Base-by-base conservation (phyloP, 768 basidiomycete genomes). In the Porpolomopsis calyptriformis region DNA sequence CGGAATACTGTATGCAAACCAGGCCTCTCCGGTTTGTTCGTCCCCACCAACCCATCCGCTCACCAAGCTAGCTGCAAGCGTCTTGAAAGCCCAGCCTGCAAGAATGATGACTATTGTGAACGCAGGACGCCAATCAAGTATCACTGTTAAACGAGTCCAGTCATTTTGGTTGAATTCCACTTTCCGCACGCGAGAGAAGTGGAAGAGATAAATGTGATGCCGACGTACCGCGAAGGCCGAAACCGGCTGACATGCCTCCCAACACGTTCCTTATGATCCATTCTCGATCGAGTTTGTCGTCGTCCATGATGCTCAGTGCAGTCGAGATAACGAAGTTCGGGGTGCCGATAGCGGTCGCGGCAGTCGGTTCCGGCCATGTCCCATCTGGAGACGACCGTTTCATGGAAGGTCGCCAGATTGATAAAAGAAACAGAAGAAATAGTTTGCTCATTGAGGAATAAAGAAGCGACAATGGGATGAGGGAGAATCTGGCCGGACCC, bases 181-280 rank as follows among this genome's bases (percentile, higher is more conserved):
- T n/a, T n/a, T n/a, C n/a, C n/a, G n/a, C n/a, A n/a, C n/a, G n/a
- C n/a, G n/a, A n/a, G n/a, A n/a, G n/a, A n/a, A n/a, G n/a, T n/a
- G n/a, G n/a, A n/a, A n/a, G n/a, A n/a, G n/a, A n/a, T n/a, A n/a
- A n/a, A n/a, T n/a, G n/a, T n/a, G n/a, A n/a, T n/a, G n/a, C 29
- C 29, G 14, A 57, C 67, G 35, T 54, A 88, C 87, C 84, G 56
- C 87, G 76, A 44, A 91, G 60, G 0, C 86, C 88, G 59, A 90
- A 91, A 1, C 88, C 88, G 25, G 87, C 82, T 9, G 86, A 82
- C 77, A 91, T 81, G 0, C 88, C 88, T 9, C 88, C 88, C 1
- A 91, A 66, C 8, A 89, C 68, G 53, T 91, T 90, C 20, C 88
- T 72, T 3, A 90, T 78, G 4, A 88, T 66, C 88, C 88, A 91